Percentiles rank a stretch among this genome's conserved stretches.
Evolutionary conservation across 2,329 filamentous ascomycete species (phyloP).

Genomic region (Ascosphaera pollenicola): DNA sequence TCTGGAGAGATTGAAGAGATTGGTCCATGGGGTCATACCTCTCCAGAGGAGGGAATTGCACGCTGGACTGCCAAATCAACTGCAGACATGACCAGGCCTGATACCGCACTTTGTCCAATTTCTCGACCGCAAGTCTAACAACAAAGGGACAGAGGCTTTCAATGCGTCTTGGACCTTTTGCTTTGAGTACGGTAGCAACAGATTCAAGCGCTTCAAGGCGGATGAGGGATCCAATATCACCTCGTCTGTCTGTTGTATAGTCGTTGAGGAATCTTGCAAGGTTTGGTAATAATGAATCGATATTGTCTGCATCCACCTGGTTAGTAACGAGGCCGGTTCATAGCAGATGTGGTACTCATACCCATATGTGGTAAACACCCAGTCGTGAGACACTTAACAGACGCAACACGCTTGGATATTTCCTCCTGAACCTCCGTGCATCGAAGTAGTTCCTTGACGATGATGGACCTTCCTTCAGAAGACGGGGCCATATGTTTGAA

Average conservation of each 20-base stretch:
- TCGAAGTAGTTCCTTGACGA: slow-evolving; percentile 14
- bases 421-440: slow-evolving; percentile 16
- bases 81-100: slow-evolving; percentile 24
- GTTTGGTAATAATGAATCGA: slow-evolving; percentile 10
- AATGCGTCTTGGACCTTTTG: slow-evolving; percentile 7
- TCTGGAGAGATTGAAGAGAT: not conserved
- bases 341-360: slow-evolving; percentile 6
- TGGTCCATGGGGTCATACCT: slow-evolving; percentile 17
- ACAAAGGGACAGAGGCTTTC: slow-evolving; percentile 19
- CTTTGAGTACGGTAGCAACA: slow-evolving; percentile 22
- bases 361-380: slow-evolving; percentile 17
- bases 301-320: slow-evolving; percentile 9
- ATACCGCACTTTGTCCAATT: slow-evolving; percentile 64
- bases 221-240: slow-evolving; percentile 75
- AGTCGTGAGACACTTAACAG: slow-evolving; percentile 17
- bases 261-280: slow-evolving; percentile 41
- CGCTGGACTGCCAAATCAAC: slow-evolving; percentile 15
- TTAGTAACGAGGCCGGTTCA: too few species aligned
- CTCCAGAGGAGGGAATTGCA: slow-evolving; percentile 14
- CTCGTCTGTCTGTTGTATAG: slow-evolving; percentile 73
- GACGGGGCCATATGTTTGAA: slow-evolving; percentile 13
- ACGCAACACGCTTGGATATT: slow-evolving; percentile 20
- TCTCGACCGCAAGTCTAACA: slow-evolving; percentile 60
- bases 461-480: slow-evolving; percentile 9
- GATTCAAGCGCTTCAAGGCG: slow-evolving; percentile 56